Evolutionary conservation across 2,329 filamentous ascomycete genomes (phyloP).

Genomic region (Elsinoe necatrix): DNA sequence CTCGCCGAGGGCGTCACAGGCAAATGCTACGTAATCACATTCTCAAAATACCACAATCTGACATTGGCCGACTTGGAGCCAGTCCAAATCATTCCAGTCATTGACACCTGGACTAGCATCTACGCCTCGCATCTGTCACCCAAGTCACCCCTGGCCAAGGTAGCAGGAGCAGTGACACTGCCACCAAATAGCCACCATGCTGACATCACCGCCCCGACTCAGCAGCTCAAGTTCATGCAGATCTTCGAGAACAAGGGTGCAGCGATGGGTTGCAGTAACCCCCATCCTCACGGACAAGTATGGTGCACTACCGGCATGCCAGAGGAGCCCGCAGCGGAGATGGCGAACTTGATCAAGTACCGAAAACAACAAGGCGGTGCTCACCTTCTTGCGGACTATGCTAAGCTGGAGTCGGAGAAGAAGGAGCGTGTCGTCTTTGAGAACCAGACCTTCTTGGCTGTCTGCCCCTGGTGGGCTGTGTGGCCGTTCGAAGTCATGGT

Average conservation of each 20-base stretch:
- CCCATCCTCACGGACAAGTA: slow-evolving; percentile 91
- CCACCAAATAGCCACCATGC: slow-evolving; percentile 39
- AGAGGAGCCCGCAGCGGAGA: slow-evolving; percentile 76
- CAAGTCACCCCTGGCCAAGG: slow-evolving; percentile 52
- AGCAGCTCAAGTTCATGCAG: slow-evolving; percentile 93
- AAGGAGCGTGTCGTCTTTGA: slow-evolving; percentile 79
- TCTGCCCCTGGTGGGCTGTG: slow-evolving; percentile 95
- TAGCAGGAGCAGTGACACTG: slow-evolving; percentile 39
- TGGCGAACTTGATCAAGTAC: slow-evolving; percentile 72
- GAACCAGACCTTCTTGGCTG: slow-evolving; percentile 73
- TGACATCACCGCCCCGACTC: slow-evolving; percentile 46
- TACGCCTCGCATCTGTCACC: slow-evolving; percentile 75
- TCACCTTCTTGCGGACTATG: slow-evolving; percentile 81
- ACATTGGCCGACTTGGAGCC: slow-evolving; percentile 85
- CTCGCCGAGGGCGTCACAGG: slow-evolving; percentile 80
- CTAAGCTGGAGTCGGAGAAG: slow-evolving; percentile 70
- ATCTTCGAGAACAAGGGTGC: slow-evolving; percentile 99
- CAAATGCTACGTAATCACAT: slow-evolving; percentile 94
- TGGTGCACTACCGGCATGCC: slow-evolving; percentile 91
- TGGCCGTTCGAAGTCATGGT: slow-evolving; percentile 98
- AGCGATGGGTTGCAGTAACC: slow-evolving; percentile 98
- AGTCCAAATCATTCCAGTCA: slow-evolving; percentile 67
- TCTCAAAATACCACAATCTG: slow-evolving; percentile 80
- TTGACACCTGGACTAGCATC: slow-evolving; percentile 85
- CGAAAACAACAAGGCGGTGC: slow-evolving; percentile 60